These are phyloP conservation scores for Lumnitzera littorea DNA, from an alignment of 345 rosid genomes.

Conservation along the genomic window DNA sequence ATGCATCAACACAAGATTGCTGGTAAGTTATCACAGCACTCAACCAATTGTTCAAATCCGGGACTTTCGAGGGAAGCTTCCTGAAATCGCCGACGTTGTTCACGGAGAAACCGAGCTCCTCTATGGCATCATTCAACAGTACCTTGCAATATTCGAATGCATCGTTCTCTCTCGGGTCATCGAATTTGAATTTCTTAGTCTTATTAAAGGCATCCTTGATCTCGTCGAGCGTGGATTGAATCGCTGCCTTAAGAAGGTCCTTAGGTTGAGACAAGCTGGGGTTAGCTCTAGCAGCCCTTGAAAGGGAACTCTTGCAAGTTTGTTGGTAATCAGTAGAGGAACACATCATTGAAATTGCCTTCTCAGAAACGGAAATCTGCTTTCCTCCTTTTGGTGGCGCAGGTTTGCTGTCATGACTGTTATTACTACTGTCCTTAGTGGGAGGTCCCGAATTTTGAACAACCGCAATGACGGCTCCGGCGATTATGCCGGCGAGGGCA, in stretches of 20 bases:
- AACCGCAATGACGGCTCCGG: slow-evolving; percentile 31
- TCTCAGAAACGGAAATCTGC: slow-evolving; percentile 19
- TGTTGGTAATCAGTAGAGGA: slow-evolving; percentile 39
- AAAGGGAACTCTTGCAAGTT: slow-evolving; percentile 37
- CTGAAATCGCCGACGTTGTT: slow-evolving; percentile 12
- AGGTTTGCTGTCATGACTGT: neutral
- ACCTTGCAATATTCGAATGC: slow-evolving; percentile 60
- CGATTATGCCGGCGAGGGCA: slow-evolving; percentile 27
- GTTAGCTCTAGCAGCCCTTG: slow-evolving; percentile 20
- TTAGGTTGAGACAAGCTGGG: slow-evolving; percentile 29
- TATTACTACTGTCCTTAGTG: neutral
- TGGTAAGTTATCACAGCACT: slow-evolving; percentile 84
- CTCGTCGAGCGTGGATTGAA: slow-evolving; percentile 39
- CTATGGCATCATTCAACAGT: slow-evolving; percentile 42
- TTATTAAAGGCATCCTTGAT: slow-evolving; percentile 27
- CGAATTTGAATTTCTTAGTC: slow-evolving; percentile 22
- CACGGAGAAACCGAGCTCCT: slow-evolving; percentile 35
- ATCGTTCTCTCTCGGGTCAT: slow-evolving; percentile 32
- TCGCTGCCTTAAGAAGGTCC: slow-evolving; percentile 36
- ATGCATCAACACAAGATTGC: slow-evolving; percentile 70
- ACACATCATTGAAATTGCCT: slow-evolving; percentile 41
- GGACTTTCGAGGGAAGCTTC: slow-evolving; percentile 15
- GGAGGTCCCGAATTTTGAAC: neutral
- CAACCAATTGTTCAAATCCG: slow-evolving; percentile 54
- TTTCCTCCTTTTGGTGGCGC: slow-evolving; percentile 7